These are phyloP conservation scores for Centella asiatica DNA, from an alignment of 129 eudicot species.

Conservation along the genomic window DNA sequence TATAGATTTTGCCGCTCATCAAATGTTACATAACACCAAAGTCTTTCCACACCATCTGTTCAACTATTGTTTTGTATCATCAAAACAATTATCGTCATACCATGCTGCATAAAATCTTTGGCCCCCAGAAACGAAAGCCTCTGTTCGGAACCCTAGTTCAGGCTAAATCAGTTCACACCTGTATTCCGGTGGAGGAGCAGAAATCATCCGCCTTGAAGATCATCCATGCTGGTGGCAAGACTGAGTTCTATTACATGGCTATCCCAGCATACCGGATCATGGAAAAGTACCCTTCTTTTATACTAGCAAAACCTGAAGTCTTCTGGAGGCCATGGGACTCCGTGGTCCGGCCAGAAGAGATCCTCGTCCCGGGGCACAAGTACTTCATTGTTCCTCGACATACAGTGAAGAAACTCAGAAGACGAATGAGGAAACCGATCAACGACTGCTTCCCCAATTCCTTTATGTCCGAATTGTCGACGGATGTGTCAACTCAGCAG, in stretches of 20 bases:
- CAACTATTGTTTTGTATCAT: neutral
- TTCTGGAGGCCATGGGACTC: constrained; percentile 69
- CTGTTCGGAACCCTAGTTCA: neutral
- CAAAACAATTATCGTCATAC: neutral
- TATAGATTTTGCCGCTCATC: constrained; percentile 27
- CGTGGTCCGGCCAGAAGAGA: constrained; percentile 44
- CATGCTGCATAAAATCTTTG: constrained; percentile 48
- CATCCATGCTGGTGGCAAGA: constrained; percentile 50
- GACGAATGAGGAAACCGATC: constrained; percentile 22
- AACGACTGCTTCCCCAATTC: neutral
- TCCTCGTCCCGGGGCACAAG: constrained; percentile 59
- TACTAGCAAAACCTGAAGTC: constrained; percentile 50
- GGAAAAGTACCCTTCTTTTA: constrained; percentile 43
- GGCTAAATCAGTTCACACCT: neutral
- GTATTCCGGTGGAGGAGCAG: constrained; percentile 12
- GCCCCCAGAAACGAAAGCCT: constrained; percentile 2
- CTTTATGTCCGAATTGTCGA: constrained; percentile 7
- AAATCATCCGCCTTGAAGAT: constrained; percentile 43
- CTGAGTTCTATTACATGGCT: constrained; percentile 68
- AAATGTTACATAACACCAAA: constrained; percentile 13
- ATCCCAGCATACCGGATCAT: constrained; percentile 51
- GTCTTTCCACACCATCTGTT: neutral
- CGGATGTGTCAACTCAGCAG: constrained; percentile 7
- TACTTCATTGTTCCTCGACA: constrained; percentile 42
- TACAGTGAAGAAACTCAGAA: constrained; percentile 49